Percentiles rank a stretch among this genome's conserved stretches.
Conservation (phyloP, 441 rosid genomes). For the Eutrema salsugineum region DNA sequence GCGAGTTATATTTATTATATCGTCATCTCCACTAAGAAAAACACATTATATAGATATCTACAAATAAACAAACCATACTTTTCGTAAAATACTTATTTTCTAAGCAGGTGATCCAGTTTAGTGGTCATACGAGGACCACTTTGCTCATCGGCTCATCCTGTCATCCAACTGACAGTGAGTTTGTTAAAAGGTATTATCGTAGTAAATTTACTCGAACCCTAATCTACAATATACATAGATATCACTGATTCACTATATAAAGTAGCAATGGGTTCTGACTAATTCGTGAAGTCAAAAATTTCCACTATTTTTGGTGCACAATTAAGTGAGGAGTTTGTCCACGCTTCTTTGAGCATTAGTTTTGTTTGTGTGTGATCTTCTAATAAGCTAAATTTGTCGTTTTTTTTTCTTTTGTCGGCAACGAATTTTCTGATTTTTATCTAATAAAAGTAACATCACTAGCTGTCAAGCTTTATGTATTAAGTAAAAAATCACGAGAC, state of each 20-base stretch:
- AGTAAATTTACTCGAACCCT: no score
- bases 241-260: no score
- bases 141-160: neutral
- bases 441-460: neutral
- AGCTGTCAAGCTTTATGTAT: neutral
- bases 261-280: no score
- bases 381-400: neutral
- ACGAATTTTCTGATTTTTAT: neutral
- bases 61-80: neutral
- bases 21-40: neutral
- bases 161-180: neutral
- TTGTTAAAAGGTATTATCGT: neutral
- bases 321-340: neutral
- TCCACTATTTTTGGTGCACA: no score
- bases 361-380: neutral
- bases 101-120: neutral
- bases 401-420: neutral
- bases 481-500: neutral
- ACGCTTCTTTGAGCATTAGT: neutral
- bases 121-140: slow-evolving; percentile 33
- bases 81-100: neutral
- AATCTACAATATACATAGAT: no score
- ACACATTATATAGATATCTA: neutral
- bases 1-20: neutral
- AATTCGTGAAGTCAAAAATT: no score